Percentiles rank a stretch among this genome's conserved stretches.
phyloP scores from a whole-genome alignment of 129 eudicot species.

The Artemisia annua region DNA sequence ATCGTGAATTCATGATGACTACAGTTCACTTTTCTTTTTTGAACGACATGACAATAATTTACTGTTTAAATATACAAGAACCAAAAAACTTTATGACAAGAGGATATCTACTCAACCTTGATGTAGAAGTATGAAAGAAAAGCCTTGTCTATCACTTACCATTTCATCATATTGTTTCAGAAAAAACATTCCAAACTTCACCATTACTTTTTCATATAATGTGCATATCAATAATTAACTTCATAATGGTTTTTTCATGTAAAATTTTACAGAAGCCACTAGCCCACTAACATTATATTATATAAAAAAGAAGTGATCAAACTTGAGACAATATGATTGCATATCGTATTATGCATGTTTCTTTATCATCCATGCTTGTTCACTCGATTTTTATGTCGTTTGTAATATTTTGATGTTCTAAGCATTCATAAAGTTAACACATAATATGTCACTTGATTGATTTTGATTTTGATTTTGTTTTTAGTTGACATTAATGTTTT shows the following conservation, averaged over 20 bases:
- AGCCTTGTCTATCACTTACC: conserved; percentile 24
- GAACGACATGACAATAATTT: neutral
- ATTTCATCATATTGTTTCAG: conserved; percentile 40
- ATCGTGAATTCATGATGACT: neutral
- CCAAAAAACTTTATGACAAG: neutral
- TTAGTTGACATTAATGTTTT: too few species aligned
- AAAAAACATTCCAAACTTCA: conserved; percentile 30
- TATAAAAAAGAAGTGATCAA: neutral
- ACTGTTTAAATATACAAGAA: neutral
- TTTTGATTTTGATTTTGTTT: neutral
- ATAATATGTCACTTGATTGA: neutral
- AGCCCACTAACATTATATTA: too few species aligned
- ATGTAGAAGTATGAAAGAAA: conserved; percentile 40
- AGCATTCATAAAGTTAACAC: neutral
- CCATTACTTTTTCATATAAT: conserved; percentile 19
- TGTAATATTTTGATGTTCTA: neutral
- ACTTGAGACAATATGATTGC: neutral
- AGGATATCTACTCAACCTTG: conserved; percentile 42
- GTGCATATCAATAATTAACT: conserved; percentile 1
- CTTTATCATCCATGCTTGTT: too few species aligned
- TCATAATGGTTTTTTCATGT: neutral
- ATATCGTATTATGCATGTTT: neutral
- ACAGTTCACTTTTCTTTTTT: neutral
- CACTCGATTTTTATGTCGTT: neutral
- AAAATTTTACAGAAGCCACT: neutral